A percentile compares a stretch with the other conserved stretches of the same genome.
Evolutionary conservation across 1,284 basidiomycete species (phyloP).

Genomic region (Pascua sp.): DNA sequence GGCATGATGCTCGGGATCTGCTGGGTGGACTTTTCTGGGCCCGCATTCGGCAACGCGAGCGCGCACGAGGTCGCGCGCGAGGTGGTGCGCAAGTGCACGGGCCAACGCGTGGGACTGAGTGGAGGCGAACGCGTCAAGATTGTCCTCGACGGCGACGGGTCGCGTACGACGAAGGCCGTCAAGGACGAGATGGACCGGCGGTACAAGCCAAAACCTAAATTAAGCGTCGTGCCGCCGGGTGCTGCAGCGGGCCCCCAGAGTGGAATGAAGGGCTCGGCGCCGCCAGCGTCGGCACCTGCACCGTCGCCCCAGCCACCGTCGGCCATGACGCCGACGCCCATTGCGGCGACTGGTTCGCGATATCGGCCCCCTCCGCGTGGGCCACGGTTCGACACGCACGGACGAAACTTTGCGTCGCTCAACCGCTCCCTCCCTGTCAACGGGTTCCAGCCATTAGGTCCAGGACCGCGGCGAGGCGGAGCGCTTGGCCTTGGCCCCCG

Average conservation of each 20-base stretch:
- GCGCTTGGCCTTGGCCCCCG: too few species aligned
- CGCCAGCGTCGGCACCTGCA: too few species aligned
- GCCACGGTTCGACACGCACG: conserved; percentile 14
- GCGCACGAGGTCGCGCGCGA: conserved; percentile 46
- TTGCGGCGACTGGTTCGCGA: too few species aligned
- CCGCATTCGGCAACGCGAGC: conserved; percentile 23
- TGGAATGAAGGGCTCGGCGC: too few species aligned
- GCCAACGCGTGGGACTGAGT: conserved; percentile 45
- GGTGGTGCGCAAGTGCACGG: conserved; percentile 47
- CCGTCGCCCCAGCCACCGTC: too few species aligned
- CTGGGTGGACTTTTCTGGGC: conserved; percentile 62
- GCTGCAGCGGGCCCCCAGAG: too few species aligned
- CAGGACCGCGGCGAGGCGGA: too few species aligned
- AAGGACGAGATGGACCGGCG: conserved; percentile 58
- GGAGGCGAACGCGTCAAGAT: conserved; percentile 41
- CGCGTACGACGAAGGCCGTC: conserved; percentile 46
- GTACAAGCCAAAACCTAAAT: conserved; percentile 51
- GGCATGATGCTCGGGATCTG: conserved; percentile 81
- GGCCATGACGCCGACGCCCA: too few species aligned
- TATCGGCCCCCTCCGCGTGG: conserved; percentile 3
- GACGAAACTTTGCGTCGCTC: conserved; percentile 21
- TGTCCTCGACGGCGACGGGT: conserved; percentile 51
- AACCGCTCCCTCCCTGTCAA: conserved; percentile 21
- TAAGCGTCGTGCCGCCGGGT: too few species aligned
- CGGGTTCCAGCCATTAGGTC: conserved; percentile 2